A percentile compares a stretch with the other conserved stretches of the same genome.
phyloP scores from a whole-genome alignment of 306 rosid species.

The Fragaria ananassa region DNA sequence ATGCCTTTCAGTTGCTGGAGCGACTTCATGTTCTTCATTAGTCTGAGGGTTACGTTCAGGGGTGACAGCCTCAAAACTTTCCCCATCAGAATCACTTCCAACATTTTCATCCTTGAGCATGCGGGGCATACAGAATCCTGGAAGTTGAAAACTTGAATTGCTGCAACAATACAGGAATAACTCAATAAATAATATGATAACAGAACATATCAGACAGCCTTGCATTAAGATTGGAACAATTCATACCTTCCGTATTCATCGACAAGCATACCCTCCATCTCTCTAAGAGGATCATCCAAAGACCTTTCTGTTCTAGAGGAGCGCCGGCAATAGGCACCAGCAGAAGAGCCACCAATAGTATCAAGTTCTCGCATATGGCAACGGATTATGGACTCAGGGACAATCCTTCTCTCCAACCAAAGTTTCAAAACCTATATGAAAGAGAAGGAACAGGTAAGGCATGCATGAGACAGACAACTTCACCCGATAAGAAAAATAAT shows the following conservation, averaged over 20 bases:
- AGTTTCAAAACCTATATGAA: conserved; percentile 69
- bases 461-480: background rate
- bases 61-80: conserved; percentile 89
- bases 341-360: conserved; percentile 40
- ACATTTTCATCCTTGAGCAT: conserved; percentile 81
- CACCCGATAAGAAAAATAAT: conserved; percentile 19
- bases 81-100: conserved; percentile 94
- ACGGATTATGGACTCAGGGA: conserved; percentile 68
- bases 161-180: conserved; percentile 41
- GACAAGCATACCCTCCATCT: conserved; percentile 99
- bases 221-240: conserved; percentile 16
- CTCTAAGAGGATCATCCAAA: conserved; percentile 90
- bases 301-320: conserved; percentile 81
- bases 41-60: conserved; percentile 70
- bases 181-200: conserved; percentile 15
- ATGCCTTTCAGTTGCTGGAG: conserved; percentile 54
- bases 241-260: conserved; percentile 99
- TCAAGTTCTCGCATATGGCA: conserved; percentile 84
- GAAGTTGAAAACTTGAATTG: conserved; percentile 90
- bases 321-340: conserved; percentile 65
- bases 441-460: conserved; percentile 24
- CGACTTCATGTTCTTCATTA: conserved; percentile 40
- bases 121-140: conserved; percentile 91
- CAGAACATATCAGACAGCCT: background rate
- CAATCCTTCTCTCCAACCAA: conserved; percentile 81